A percentile compares a stretch with the other conserved stretches of the same genome.
phyloP scores from a whole-genome alignment of 2,329 filamentous ascomycete genomes.

The Ustulina deusta region DNA sequence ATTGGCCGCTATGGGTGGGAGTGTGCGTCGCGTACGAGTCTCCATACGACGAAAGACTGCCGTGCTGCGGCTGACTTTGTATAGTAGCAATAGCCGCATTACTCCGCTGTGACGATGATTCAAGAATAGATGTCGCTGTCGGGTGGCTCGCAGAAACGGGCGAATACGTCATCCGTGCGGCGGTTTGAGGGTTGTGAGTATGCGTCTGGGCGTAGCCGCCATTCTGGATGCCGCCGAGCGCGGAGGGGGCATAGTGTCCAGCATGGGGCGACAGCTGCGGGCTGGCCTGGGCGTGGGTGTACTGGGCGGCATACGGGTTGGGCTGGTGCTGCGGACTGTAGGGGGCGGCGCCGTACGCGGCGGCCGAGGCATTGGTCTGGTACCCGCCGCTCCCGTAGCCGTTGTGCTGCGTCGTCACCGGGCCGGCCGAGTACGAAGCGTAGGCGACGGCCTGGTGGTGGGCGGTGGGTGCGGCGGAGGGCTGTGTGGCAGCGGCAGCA shows the following conservation, averaged over 20 bases:
- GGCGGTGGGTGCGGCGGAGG: constrained; percentile 36
- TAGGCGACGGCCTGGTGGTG: constrained; percentile 45
- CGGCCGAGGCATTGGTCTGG: constrained; percentile 39
- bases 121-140: constrained; percentile 35
- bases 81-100: constrained; percentile 31
- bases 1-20: constrained; percentile 45
- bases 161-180: constrained; percentile 45
- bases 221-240: constrained; percentile 44
- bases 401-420: constrained; percentile 48
- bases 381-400: constrained; percentile 48
- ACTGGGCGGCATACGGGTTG: constrained; percentile 46
- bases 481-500: constrained; percentile 30
- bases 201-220: constrained; percentile 40
- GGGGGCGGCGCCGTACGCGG: constrained; percentile 42
- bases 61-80: constrained; percentile 41
- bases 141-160: constrained; percentile 45
- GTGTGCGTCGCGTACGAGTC: constrained; percentile 50
- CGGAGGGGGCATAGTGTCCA: constrained; percentile 42
- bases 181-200: constrained; percentile 41
- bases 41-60: constrained; percentile 45
- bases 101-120: constrained; percentile 40
- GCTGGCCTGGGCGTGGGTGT: constrained; percentile 45
- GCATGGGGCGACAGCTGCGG: constrained; percentile 46
- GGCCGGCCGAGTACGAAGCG: constrained; percentile 46
- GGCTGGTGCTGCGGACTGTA: constrained; percentile 49